Conservation (phyloP, 208 protist species). For the Leishmania aethiopica region DNA sequence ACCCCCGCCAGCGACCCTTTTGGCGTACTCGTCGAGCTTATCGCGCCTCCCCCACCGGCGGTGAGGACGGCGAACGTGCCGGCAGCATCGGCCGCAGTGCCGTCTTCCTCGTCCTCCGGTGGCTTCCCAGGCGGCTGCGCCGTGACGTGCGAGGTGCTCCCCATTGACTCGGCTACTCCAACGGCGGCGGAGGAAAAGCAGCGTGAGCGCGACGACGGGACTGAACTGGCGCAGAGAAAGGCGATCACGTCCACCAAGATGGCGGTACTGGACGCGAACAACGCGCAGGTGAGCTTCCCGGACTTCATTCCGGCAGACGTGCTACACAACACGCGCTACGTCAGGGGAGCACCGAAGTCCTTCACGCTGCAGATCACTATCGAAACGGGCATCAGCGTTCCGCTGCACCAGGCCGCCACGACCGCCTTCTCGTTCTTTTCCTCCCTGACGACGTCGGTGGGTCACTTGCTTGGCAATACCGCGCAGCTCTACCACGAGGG, state of each 20-base stretch:
- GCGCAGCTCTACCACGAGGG: slow-evolving; percentile 49
- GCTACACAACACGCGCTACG: slow-evolving; percentile 35
- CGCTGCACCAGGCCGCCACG: slow-evolving; percentile 54
- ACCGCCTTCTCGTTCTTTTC: slow-evolving; percentile 70
- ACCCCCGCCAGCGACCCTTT: slow-evolving; percentile 45
- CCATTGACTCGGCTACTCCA: slow-evolving; percentile 2
- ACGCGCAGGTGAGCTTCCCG: slow-evolving; percentile 51
- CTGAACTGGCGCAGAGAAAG: slow-evolving; percentile 1
- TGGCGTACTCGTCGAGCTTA: slow-evolving; percentile 68
- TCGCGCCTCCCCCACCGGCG: slow-evolving; percentile 45
- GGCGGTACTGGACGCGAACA: slow-evolving; percentile 26
- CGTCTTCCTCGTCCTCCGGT: slow-evolving; percentile 1
- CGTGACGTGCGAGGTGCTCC: slow-evolving; percentile 53
- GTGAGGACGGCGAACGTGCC: neutral
- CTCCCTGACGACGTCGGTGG: slow-evolving; percentile 53
- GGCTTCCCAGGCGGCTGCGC: slow-evolving; percentile 55
- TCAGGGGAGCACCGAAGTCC: slow-evolving; percentile 29
- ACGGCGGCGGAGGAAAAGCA: neutral
- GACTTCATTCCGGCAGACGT: slow-evolving; percentile 54
- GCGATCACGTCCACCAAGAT: slow-evolving; percentile 31
- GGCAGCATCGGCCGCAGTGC: neutral
- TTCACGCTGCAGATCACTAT: slow-evolving; percentile 61
- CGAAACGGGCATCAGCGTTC: slow-evolving; percentile 60
- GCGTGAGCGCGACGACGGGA: neutral
- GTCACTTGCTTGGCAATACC: slow-evolving; percentile 49